Conservation (phyloP, 192 early-diverging fungal genomes). For the Nowakowskiella sp. region DNA sequence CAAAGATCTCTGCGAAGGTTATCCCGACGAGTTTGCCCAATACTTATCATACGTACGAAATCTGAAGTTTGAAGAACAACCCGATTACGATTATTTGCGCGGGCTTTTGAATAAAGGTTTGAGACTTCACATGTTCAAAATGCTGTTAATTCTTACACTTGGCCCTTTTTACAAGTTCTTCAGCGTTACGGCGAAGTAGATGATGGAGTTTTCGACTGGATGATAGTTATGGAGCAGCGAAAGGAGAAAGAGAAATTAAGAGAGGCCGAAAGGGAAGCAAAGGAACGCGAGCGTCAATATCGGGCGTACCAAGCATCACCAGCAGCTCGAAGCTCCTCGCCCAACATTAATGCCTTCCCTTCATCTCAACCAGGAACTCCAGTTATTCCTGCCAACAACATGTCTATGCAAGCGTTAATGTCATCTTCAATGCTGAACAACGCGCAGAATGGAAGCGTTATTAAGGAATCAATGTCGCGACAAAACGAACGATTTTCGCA, state of each 20-base stretch:
- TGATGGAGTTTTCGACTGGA: slow-evolving; percentile 96
- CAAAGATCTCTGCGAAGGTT: slow-evolving; percentile 76
- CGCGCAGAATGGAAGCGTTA: no score
- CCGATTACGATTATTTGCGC: slow-evolving; percentile 78
- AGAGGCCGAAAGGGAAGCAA: slow-evolving; percentile 30
- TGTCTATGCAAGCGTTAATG: no score
- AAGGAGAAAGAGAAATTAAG: slow-evolving; percentile 30
- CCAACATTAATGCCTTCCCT: no score
- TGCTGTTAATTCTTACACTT: not conserved
- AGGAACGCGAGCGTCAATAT: slow-evolving; percentile 21
- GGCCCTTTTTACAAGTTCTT: not conserved
- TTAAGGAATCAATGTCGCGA: no score
- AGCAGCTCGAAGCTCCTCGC: no score
- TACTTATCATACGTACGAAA: slow-evolving; percentile 80
- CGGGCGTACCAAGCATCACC: not conserved
- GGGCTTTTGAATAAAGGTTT: slow-evolving; percentile 60
- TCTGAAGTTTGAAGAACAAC: slow-evolving; percentile 77
- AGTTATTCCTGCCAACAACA: no score
- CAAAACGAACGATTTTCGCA: no score
- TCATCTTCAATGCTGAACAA: no score
- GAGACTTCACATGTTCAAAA: not conserved
- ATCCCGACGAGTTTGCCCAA: slow-evolving; percentile 76
- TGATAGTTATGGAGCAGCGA: slow-evolving; percentile 51
- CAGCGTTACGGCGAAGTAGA: slow-evolving; percentile 55
- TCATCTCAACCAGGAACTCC: no score